A percentile compares a stretch with the other conserved stretches of the same genome.
phyloP scores from a whole-genome alignment of 768 basidiomycete genomes.

The Trametes coccinea region DNA sequence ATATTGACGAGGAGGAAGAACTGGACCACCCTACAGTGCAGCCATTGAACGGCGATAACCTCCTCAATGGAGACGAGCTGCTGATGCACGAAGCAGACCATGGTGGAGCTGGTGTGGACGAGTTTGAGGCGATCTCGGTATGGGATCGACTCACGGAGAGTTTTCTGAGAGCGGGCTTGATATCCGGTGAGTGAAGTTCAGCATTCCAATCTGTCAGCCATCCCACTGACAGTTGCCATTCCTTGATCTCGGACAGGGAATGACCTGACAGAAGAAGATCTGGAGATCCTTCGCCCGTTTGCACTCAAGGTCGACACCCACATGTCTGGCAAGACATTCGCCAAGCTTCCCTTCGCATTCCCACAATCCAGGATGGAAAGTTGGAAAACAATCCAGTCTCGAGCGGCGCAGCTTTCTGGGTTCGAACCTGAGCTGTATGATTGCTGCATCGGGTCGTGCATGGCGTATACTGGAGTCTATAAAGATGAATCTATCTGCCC shows the following conservation, averaged over 20 bases:
- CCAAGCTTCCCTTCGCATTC: conserved; percentile 29
- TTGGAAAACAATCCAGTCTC: conserved; percentile 25
- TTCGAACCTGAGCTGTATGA: conserved; percentile 37
- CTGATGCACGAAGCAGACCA: no score
- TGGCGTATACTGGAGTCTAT: conserved; percentile 37
- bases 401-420: conserved; percentile 32
- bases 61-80: no score
- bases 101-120: not conserved
- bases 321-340: conserved; percentile 31
- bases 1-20: no score
- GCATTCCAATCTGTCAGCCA: not conserved
- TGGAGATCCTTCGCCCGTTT: conserved; percentile 29
- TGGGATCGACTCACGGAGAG: conserved; percentile 13
- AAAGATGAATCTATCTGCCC: conserved; percentile 31
- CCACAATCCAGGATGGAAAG: conserved; percentile 23
- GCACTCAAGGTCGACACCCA: conserved; percentile 33
- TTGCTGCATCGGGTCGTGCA: conserved; percentile 47
- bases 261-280: not conserved
- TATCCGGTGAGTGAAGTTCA: not conserved
- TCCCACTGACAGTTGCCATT: not conserved
- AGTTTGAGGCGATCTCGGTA: conserved; percentile 10
- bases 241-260: not conserved
- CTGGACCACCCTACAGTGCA: no score
- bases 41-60: no score
- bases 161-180: not conserved